Conservation (phyloP, 495 filamentous ascomycete genomes). For the Geoglossum glabrum region DNA sequence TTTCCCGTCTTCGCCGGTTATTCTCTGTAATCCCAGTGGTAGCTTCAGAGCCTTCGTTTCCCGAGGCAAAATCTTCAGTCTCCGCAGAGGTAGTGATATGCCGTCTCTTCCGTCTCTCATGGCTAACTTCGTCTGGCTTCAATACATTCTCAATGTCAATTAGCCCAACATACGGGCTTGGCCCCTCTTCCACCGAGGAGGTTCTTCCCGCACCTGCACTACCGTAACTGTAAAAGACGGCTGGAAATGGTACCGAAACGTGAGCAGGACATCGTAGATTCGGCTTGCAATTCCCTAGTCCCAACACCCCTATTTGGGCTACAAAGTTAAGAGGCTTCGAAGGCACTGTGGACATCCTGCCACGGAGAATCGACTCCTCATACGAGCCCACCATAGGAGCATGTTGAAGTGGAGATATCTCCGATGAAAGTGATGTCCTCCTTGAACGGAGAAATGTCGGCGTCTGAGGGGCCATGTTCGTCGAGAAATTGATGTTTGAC, state of each 20-base stretch:
- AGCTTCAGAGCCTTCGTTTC: conserved; percentile 6
- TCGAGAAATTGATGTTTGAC: conserved; percentile 34
- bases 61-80: conserved; percentile 9
- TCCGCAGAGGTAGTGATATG: conserved; percentile 23
- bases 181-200: conserved; percentile 50
- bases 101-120: conserved; percentile 23
- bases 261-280: conserved; percentile 76
- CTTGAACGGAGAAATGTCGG: conserved; percentile 36
- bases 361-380: conserved; percentile 86
- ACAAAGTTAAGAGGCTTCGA: conserved; percentile 87
- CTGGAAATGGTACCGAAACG: conserved; percentile 82
- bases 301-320: conserved; percentile 88
- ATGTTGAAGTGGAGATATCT: conserved; percentile 57
- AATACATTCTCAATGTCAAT: conserved; percentile 79
- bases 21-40: background rate
- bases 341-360: conserved; percentile 91
- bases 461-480: conserved; percentile 27
- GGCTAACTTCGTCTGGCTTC: conserved; percentile 26
- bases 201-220: conserved; percentile 36
- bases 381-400: conserved; percentile 96
- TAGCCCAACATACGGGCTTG: conserved; percentile 88
- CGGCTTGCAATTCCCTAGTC: conserved; percentile 73
- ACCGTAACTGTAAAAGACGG: conserved; percentile 87
- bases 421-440: conserved; percentile 53
- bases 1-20: background rate